A percentile compares a stretch with the other conserved stretches of the same genome.
Evolutionary conservation across 371 early-diverging fungal genomes (phyloP).

Genomic region (Actinomortierella ambigua): DNA sequence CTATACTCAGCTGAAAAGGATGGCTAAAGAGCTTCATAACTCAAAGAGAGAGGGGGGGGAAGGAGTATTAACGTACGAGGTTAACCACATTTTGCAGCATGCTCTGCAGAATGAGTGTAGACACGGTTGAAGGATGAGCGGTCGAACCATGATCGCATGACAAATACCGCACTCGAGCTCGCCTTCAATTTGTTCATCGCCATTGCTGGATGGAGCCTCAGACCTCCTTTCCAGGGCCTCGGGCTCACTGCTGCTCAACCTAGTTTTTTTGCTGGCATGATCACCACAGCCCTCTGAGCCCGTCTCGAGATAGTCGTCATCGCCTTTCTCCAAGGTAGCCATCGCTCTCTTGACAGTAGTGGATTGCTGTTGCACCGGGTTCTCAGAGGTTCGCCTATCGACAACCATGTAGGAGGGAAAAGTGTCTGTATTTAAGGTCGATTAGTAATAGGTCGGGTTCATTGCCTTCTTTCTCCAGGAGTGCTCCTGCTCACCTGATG

Average conservation of each 20-base stretch:
- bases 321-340: neutral
- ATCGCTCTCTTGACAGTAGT: constrained; percentile 3
- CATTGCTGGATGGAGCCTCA: neutral
- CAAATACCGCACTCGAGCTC: constrained; percentile 44
- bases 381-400: constrained; percentile 15
- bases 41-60: neutral
- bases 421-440: neutral
- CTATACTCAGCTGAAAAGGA: neutral
- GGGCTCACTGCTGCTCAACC: too few relatives aligned
- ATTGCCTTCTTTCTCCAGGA: neutral
- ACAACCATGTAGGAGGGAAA: constrained; percentile 20
- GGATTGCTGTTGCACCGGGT: constrained; percentile 5
- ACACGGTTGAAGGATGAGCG: constrained; percentile 35
- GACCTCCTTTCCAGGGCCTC: neutral
- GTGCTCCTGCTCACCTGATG: too few relatives aligned
- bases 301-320: neutral
- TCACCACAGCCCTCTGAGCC: neutral
- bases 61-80: constrained; percentile 10
- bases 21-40: neutral
- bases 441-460: too few relatives aligned
- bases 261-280: neutral
- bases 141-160: constrained; percentile 38
- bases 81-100: constrained; percentile 35
- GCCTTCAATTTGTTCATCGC: constrained; percentile 30
- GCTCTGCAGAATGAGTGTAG: constrained; percentile 38